Percentiles rank a stretch among this genome's conserved stretches.
Conservation (phyloP, 148 eudicot species). For the Polygonum aviculare region DNA sequence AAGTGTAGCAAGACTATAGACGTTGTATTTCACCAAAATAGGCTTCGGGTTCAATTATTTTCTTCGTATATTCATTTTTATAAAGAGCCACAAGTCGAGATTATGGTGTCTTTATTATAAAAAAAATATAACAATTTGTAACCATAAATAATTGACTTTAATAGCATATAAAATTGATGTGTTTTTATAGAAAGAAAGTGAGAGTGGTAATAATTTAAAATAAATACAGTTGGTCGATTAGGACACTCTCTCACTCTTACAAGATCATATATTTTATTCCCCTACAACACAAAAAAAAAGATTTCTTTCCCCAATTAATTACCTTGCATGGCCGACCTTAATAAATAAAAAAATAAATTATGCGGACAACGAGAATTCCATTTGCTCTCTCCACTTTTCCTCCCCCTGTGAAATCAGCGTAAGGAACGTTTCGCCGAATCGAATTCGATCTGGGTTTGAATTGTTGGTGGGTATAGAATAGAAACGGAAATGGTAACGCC, state of each 20-base stretch:
- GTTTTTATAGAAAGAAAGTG: too few relatives aligned
- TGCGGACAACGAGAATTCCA: neutral
- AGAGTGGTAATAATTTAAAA: neutral
- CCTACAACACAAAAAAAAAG: neutral
- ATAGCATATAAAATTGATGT: too few relatives aligned
- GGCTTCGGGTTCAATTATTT: too few relatives aligned
- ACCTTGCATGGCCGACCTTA: neutral
- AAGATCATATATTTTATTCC: neutral
- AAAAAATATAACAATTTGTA: too few relatives aligned
- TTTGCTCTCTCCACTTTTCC: neutral
- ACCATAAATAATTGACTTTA: too few relatives aligned
- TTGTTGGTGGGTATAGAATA: neutral
- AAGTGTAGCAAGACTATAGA: too few relatives aligned
- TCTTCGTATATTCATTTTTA: too few relatives aligned
- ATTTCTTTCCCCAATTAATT: neutral
- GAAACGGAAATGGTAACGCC: neutral
- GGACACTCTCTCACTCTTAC: neutral
- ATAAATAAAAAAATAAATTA: neutral
- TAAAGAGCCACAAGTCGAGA: too few relatives aligned
- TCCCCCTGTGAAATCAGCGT: neutral
- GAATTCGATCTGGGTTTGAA: neutral
- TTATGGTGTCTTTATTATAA: too few relatives aligned
- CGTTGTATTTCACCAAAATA: too few relatives aligned
- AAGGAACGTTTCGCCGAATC: conserved; percentile 5
- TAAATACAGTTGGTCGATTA: neutral